A percentile compares a stretch with the other conserved stretches of the same genome.
Evolutionary conservation across 495 filamentous ascomycete genomes (phyloP).

Genomic region (Neurospora pannonica): DNA sequence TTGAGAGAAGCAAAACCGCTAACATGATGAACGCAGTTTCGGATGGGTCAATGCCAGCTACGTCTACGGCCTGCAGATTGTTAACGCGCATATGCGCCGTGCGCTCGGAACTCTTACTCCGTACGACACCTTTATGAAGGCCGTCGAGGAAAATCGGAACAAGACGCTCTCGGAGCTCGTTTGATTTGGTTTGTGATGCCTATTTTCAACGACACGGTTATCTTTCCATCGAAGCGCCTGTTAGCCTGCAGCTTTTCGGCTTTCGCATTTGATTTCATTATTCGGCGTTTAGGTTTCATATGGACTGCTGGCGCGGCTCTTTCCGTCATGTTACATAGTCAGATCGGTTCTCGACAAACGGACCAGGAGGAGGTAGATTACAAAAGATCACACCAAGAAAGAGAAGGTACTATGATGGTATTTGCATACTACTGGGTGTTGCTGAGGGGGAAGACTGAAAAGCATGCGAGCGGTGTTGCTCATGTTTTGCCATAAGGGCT

Average conservation of each 20-base stretch:
- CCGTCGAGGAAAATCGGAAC: slow-evolving; percentile 34
- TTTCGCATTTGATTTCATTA: background rate
- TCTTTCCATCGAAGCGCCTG: background rate
- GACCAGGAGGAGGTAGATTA: background rate
- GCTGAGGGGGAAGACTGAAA: background rate
- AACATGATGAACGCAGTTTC: slow-evolving; percentile 50
- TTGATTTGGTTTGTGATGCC: slow-evolving; percentile 2
- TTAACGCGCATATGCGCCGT: slow-evolving; percentile 75
- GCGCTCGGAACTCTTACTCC: slow-evolving; percentile 76
- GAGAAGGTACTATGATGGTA: background rate
- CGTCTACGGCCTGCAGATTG: slow-evolving; percentile 75
- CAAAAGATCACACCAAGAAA: background rate
- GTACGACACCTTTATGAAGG: slow-evolving; percentile 63
- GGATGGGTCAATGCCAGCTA: slow-evolving; percentile 98
- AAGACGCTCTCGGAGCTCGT: slow-evolving; percentile 32
- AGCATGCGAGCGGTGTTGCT: background rate
- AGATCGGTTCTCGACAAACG: background rate
- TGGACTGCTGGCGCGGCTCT: background rate
- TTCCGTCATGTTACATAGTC: background rate
- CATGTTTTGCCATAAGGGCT: background rate
- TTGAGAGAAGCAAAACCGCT: slow-evolving; percentile 13
- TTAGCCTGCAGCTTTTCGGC: background rate
- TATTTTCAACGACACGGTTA: background rate
- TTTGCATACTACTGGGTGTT: background rate
- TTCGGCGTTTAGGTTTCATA: background rate